Percentiles rank a stretch among this genome's conserved stretches.
Conservation (phyloP, 1,139 yeast genomes). For the Yamadazyma aaseri region DNA sequence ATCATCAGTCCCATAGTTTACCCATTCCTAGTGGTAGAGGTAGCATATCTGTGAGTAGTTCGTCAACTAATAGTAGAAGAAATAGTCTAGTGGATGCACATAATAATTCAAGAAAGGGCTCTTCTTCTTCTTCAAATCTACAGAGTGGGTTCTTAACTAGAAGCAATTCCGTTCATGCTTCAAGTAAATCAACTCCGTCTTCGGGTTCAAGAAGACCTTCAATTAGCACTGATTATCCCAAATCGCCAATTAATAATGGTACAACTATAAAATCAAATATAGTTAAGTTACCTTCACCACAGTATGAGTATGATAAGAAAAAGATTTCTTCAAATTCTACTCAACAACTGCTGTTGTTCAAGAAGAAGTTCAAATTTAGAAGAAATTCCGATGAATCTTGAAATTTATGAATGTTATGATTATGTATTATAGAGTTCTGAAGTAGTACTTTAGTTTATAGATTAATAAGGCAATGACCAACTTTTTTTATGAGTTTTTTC, state of each 20-base stretch:
- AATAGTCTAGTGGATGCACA: slow-evolving; percentile 8
- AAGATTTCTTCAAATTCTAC: slow-evolving; percentile 7
- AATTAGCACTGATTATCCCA: slow-evolving; percentile 15
- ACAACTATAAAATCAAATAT: slow-evolving; percentile 8
- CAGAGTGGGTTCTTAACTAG: slow-evolving; percentile 4
- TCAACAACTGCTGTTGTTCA: slow-evolving; percentile 14
- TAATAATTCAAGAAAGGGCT: slow-evolving; percentile 9
- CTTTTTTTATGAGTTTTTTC: neutral
- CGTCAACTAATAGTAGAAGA: slow-evolving; percentile 7
- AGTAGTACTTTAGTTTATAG: slow-evolving; percentile 1
- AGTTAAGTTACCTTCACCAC: slow-evolving; percentile 17
- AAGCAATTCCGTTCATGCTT: slow-evolving; percentile 2
- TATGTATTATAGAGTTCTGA: slow-evolving; percentile 5
- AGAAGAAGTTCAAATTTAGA: slow-evolving; percentile 26
- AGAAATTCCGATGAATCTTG: slow-evolving; percentile 23
- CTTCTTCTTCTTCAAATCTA: slow-evolving; percentile 7
- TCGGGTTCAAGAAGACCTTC: slow-evolving; percentile 11
- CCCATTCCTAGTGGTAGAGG: slow-evolving; percentile 6
- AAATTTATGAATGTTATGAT: slow-evolving; percentile 2
- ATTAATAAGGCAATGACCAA: neutral
- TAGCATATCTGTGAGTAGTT: slow-evolving; percentile 2
- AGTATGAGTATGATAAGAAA: slow-evolving; percentile 15
- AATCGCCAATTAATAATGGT: slow-evolving; percentile 15
- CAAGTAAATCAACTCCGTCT: slow-evolving; percentile 3
- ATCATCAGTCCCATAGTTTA: slow-evolving; percentile 6